These are phyloP conservation scores for Trametes cubensis DNA, from an alignment of 768 basidiomycete species.

Conservation along the genomic window DNA sequence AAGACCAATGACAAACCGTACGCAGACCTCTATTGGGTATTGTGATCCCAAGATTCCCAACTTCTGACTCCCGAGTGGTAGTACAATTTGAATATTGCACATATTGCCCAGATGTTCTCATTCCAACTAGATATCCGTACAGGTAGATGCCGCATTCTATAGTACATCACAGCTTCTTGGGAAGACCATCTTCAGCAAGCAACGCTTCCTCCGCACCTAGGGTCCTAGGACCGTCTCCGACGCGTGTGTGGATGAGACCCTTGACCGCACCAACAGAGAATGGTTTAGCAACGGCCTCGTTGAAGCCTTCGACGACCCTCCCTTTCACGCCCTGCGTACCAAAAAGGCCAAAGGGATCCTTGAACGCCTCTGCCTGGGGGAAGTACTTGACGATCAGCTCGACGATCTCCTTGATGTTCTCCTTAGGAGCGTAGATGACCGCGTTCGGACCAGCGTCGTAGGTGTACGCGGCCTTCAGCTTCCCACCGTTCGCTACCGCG, in stretches of 20 bases:
- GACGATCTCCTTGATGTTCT: conserved; percentile 79
- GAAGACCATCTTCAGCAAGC: conserved; percentile 69
- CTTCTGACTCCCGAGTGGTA: no score
- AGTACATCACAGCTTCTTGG: conserved; percentile 40
- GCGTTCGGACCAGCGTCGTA: conserved; percentile 99
- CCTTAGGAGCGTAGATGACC: conserved; percentile 86
- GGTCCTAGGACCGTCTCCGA: conserved; percentile 88
- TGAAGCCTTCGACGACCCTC: conserved; percentile 70
- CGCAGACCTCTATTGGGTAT: no score
- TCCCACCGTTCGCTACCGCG: conserved; percentile 54
- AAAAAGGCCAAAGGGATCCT: conserved; percentile 74
- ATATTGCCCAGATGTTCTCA: no score
- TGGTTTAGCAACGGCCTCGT: conserved; percentile 71
- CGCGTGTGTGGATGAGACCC: conserved; percentile 86
- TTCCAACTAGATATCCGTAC: not conserved
- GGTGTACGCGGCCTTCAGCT: conserved; percentile 93
- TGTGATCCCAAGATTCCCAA: not conserved
- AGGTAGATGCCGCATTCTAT: not conserved
- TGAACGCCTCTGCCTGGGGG: conserved; percentile 78
- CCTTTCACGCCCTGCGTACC: conserved; percentile 47
- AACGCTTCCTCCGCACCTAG: conserved; percentile 65
- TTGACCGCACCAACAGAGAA: conserved; percentile 82
- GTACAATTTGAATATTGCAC: no score
- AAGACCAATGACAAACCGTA: no score
- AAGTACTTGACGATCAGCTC: conserved; percentile 81